Evolutionary conservation across 2,329 filamentous ascomycete genomes (phyloP), one percentile per base, ranked within the genome.

Genomic region (Lachnellula suecica): DNA sequence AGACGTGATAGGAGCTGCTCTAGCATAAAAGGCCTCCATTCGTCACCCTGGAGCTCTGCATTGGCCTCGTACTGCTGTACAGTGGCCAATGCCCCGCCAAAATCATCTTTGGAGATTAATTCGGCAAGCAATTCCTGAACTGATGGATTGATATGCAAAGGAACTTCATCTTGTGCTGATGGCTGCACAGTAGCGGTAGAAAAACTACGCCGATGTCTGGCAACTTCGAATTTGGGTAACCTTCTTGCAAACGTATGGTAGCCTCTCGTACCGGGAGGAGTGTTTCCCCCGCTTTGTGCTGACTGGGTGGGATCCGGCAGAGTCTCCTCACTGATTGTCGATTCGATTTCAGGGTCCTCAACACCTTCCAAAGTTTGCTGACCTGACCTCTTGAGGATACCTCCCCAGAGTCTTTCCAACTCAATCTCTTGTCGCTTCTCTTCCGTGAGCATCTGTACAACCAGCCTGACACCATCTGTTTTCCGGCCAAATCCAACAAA

Each of bases 401-500:
- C 64, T 31, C 40, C 70, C 76, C 86, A 89, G 10, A 89, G 68
- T 15, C 75, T 76, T 63, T 89, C 86, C 48, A 89, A 69, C 64
- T 88, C 81, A 29, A 88, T 76, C 60, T 88, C 83, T 25, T 74
- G 78, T 60, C 86, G 74, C 71, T 88, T 89, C 64, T 86, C 83
- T 59, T 87, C 83, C 0, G 84, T 88, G 65, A 89, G 81, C 73
- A 89, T 81, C 68, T 89, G 86, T 35, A 89, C 81, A 29, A 89
- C 85, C 47, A 89, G 74, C 49, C 79, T 81, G 2, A 82, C 81
- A 1, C 82, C 82, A 8, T 75, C 72, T 9, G 71, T 75, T 51
- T 74, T 65, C 31, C 75, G 74, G 2, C 91, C 89, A 65, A 97
- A 97, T 0, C 93, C 93, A 29, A 91, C 85, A 52, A 92, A 83